Percentiles rank a stretch among this genome's conserved stretches.
Conservation (phyloP, 106 monocot species). For the Platanthera zijinensis region DNA sequence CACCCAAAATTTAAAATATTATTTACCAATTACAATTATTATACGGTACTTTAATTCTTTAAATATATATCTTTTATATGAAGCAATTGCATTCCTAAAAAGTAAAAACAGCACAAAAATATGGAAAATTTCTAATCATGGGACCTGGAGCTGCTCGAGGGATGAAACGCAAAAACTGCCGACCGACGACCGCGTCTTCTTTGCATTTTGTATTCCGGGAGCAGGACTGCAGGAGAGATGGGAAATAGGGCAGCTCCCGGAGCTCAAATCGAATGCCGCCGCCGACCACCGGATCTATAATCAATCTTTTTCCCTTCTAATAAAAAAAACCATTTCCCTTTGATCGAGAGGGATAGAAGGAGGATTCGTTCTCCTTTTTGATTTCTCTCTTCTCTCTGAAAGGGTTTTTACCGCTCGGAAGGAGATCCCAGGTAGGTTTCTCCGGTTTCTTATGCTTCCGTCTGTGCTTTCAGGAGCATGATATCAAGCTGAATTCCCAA, state of each 20-base stretch:
- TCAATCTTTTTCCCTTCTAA: neutral
- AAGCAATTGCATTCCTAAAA: too few species aligned
- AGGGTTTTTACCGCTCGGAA: neutral
- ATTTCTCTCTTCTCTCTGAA: neutral
- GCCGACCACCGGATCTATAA: too few species aligned
- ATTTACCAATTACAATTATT: too few species aligned
- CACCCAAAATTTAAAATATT: too few species aligned
- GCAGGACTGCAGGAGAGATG: neutral
- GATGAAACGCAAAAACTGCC: neutral
- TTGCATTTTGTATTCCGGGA: neutral
- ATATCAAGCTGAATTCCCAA: neutral
- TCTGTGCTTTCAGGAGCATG: neutral
- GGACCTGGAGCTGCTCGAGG: neutral
- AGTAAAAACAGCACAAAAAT: too few species aligned
- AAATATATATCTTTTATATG: too few species aligned
- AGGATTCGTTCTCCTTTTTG: neutral
- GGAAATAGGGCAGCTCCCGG: conserved; percentile 8
- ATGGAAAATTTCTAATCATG: too few species aligned
- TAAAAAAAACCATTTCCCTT: too few species aligned
- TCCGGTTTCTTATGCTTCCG: neutral
- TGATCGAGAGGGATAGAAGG: too few species aligned
- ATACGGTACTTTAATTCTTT: too few species aligned
- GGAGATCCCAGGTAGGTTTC: neutral
- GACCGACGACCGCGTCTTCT: neutral
- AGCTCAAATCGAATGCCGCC: neutral